These are phyloP conservation scores for Poa pratensis DNA, from an alignment of 176 grass and related monocot genomes.

Conservation along the genomic window DNA sequence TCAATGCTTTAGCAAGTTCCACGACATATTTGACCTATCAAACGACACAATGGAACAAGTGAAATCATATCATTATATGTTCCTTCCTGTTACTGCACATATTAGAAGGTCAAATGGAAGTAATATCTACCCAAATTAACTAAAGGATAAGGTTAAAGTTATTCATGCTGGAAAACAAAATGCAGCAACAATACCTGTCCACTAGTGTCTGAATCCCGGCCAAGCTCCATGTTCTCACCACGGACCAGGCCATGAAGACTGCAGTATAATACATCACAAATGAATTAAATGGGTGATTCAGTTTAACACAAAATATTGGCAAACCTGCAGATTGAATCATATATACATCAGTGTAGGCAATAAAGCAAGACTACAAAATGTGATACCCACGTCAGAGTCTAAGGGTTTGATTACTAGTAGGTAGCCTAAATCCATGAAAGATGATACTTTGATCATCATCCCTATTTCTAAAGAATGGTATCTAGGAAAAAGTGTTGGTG, in stretches of 20 bases:
- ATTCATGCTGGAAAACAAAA: constrained; percentile 32
- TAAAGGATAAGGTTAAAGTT: constrained; percentile 7
- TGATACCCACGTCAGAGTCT: background rate
- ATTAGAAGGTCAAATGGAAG: constrained; percentile 20
- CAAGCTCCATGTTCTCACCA: constrained; percentile 94
- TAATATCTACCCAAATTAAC: constrained; percentile 19
- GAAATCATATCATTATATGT: constrained; percentile 24
- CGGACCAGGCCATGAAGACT: constrained; percentile 84
- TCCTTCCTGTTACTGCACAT: constrained; percentile 22
- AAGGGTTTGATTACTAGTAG: constrained; percentile 11
- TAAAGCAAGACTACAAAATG: constrained; percentile 5
- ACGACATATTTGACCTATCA: constrained; percentile 91
- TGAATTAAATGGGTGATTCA: constrained; percentile 40
- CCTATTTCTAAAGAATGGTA: background rate
- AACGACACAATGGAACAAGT: constrained; percentile 37
- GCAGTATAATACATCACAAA: constrained; percentile 49
- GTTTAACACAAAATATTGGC: constrained; percentile 30
- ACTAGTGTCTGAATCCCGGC: constrained; percentile 88
- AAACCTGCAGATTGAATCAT: constrained; percentile 27
- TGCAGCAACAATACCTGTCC: constrained; percentile 63
- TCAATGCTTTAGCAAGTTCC: constrained; percentile 87
- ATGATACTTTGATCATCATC: background rate
- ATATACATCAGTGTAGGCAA: constrained; percentile 17
- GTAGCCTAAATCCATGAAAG: constrained; percentile 10
- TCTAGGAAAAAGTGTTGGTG: background rate